Base-by-base conservation (phyloP, 805 yeast genomes). In the Jamesozyma hellenica region DNA sequence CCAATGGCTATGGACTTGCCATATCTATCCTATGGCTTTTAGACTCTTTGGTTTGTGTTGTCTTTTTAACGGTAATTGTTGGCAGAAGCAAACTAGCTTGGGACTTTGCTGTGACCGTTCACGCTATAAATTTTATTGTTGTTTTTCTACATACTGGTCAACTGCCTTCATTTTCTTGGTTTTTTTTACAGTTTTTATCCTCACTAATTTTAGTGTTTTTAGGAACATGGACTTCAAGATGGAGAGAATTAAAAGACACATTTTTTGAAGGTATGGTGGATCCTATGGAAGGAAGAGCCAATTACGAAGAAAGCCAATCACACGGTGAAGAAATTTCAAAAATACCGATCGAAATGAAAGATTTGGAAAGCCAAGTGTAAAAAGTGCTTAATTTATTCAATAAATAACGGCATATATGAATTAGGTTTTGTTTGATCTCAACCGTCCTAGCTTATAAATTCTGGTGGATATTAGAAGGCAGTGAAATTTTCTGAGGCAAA, bases 61-160 rank as follows among this genome's bases (percentile, higher is more conserved):
- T 85, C 10, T 86, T 85, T 55, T 77, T 90, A 54, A 85, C 94
- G 1, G 62, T 88, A 2, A 77, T 90, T 21, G 95, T 90, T 11
- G 96, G 97, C 0, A 68, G 97, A 42, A 82, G 95, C 32, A 92
- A 90, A 58, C 65, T 90, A 36, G 97, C 96, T 0, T 82, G 95
- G 82, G 98, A 90, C 62, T 90, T 92, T 65, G 96, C 95, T 10
- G 55, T 90, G n/a, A 92, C 98, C 0, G 75, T 90, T 13, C 96
- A 92, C 60, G 75, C 82, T 17, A 72, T 92, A 37, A 81, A 90
- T 61, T 60, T 90, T 18, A 38, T 77, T 3, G 77, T 85, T 3
- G 84, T 77, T 0, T 77, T 84, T 76, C 43, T 74, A 1, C 77
- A 75, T 46, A 69, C 84, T 1, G 72, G 75, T 0, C 67, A 70